Evolutionary conservation across 2,329 filamentous ascomycete species (phyloP).

Genomic region (Elsinoe ampelina): DNA sequence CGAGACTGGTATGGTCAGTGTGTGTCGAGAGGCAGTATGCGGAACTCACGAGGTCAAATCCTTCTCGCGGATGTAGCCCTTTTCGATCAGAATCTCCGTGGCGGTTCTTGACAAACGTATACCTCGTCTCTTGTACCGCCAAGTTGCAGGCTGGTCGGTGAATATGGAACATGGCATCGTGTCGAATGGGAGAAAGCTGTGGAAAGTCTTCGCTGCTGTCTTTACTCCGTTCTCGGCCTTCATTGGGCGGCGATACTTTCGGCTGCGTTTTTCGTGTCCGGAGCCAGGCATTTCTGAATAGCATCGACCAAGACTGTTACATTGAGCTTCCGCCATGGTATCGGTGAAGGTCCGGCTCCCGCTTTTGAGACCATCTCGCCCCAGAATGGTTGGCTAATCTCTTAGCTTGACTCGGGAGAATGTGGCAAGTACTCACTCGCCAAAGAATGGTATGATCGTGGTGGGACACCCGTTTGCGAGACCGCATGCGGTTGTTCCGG

Average conservation of each 20-base stretch:
- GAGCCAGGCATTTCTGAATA: slow-evolving; percentile 29
- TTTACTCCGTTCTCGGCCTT: slow-evolving; percentile 29
- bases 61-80: neutral
- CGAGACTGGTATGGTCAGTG: neutral
- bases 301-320: slow-evolving; percentile 29
- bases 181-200: slow-evolving; percentile 28
- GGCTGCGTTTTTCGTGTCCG: slow-evolving; percentile 23
- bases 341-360: slow-evolving; percentile 35
- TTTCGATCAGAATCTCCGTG: neutral
- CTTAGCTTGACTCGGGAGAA: slow-evolving; percentile 20
- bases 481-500: slow-evolving; percentile 31
- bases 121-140: slow-evolving; percentile 25
- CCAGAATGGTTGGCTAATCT: slow-evolving; percentile 36
- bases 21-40: neutral
- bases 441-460: slow-evolving; percentile 35
- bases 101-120: slow-evolving; percentile 24
- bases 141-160: neutral
- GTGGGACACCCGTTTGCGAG: slow-evolving; percentile 30
- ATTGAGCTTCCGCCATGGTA: slow-evolving; percentile 30
- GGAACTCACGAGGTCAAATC: neutral
- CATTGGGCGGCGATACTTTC: slow-evolving; percentile 18
- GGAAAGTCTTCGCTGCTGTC: slow-evolving; percentile 34
- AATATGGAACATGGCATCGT: slow-evolving; percentile 20
- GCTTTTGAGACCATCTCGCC: slow-evolving; percentile 34
- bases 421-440: slow-evolving; percentile 13